Evolutionary conservation across 2,329 filamentous ascomycete genomes (phyloP), one percentile per base, ranked within the genome.

Genomic region (Alternaria tenuissima): DNA sequence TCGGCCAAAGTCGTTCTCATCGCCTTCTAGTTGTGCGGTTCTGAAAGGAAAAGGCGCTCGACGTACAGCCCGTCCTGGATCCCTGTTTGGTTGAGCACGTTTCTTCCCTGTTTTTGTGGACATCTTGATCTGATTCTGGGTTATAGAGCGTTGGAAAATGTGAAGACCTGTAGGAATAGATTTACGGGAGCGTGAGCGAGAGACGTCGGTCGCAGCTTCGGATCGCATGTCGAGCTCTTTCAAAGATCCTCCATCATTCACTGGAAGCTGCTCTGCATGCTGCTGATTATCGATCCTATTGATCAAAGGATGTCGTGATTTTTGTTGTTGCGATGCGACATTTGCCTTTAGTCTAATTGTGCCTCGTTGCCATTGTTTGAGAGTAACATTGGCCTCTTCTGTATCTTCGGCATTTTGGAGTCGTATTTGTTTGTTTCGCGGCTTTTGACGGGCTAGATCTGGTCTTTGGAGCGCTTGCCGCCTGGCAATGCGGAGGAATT

Each of bases 401-500:
- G 86, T 88, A 61, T 89, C 87, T 8, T 77, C 66, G 32, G 74
- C 76, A 24, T 83, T 87, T 16, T 81, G 82, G 26, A 89, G 73
- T 52, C 81, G 79, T 51, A 88, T 79, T 38, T 83, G 77, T 65
- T 88, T 88, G 51, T 77, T 75, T 22, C 77, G 79, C 16, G 84
- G 85, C 43, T 82, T 85, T 65, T 84, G 81, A 55, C 85, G 81
- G 36, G 83, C 85, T 67, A 77, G 69, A 66, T 86, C 81, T 24
- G 76, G 71, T 47, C 80, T 79, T 41, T 77, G 80, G 8, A 83
- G 82, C 49, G 81, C 84, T 66, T 81, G 79, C 61, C 87, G 82
- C 28, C 81, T 80, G 34, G 87, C 87, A 58, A 89, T 71, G 53
- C 81, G 81, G 6, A 89, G 76, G 55, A 89, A 89, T 22, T 81